Evolutionary conservation across 2,329 filamentous ascomycete genomes (phyloP), one percentile per base, ranked within the genome.

Genomic region (Cladosporium colombiae): DNA sequence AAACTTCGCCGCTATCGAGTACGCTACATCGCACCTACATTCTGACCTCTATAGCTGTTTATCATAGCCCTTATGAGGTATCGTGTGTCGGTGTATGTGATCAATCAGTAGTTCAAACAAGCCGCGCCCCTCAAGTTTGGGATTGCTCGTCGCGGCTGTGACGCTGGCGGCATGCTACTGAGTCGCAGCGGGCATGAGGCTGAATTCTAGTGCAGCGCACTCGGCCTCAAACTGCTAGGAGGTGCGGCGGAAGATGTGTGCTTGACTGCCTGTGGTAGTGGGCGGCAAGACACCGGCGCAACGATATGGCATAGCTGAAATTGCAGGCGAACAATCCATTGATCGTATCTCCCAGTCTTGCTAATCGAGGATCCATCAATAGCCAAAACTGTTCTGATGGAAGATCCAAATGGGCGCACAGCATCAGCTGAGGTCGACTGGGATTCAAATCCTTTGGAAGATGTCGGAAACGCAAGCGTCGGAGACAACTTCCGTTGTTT

Each of bases 391-490:
- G 8, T 5, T 23, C 37, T n/a, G 5, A 10, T n/a, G 16, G 37
- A n/a, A n/a, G 37, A 44, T 44, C 18, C 18, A 44, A 44, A n/a
- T 8, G 13, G n/a, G 13, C 13, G 8, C 40, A 46, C 40, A 21
- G 40, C 40, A 8, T 44, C 37, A 44, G 18, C 37, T 33, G 52
- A 33, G 52, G 52, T 21, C 7, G 52, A 31, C 27, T 6, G 27
- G 52, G 52, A 33, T 55, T 31, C 18, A n/a, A 33, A 55, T 55
- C n/a, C 52, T 55, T 55, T 55, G 52, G 52, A 2, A 27, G 8
- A n/a, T 31, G 29, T 13, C 11, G 18, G 52, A n/a, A 33, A 33
- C 52, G 29, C 52, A 55, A 55, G 52, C 52, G 52, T 29, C 29
- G 52, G 52, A n/a, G 10, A 4, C 25, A 31, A 6, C 13, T 53